Base-by-base conservation (phyloP, 768 basidiomycete genomes). In the Scleroderma citrinum region DNA sequence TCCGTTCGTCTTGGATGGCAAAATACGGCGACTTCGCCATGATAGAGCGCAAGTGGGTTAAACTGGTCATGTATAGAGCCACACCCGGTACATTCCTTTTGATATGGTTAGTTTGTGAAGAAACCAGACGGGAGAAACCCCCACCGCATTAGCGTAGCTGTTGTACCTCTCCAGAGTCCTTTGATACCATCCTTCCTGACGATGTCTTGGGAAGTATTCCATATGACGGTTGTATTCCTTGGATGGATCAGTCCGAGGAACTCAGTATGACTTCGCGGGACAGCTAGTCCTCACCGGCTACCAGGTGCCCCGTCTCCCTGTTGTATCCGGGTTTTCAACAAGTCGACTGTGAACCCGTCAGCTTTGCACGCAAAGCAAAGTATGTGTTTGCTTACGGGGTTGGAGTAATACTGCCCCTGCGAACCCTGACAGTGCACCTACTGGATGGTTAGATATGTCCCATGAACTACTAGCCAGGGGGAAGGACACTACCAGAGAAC, bases 241-340 rank as follows among this genome's bases (percentile, higher is more conserved):
- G 26, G 26, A 8, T 29, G 26, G 44, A 24, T 52, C 48, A 49
- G 34, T 12, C 4, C 11, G 26, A 11, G 29, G 23, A 8, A 35
- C 29, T 19, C 12, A 40, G 31, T 51, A 21, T 53, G 41, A 23
- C 12, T 38, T 16, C 13, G 19, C 17, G 17, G 38, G 37, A 16
- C 44, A 24, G 41, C n/a, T 59, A 26, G 41, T n/a, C 58, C 71
- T 52, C 57, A 76, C 78, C 68, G 63, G 58, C 65, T 59, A 32
- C 55, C 61, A 34, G 69, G 36, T 26, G 53, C 59, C 6, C 76
- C 76, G 65, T 87, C 85, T 46, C 82, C 81, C 66, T 93, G 91
- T 63, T 94, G 92, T 56, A 93, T 61, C 41, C 92, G 78, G n/a
- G 93, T 95, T 69, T 96, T 96, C 56, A 96, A 67, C 20, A 95